Percentiles rank a stretch among this genome's conserved stretches.
These are phyloP conservation scores for Allium fistulosum DNA, from an alignment of 106 monocot genomes.

Conservation along the genomic window DNA sequence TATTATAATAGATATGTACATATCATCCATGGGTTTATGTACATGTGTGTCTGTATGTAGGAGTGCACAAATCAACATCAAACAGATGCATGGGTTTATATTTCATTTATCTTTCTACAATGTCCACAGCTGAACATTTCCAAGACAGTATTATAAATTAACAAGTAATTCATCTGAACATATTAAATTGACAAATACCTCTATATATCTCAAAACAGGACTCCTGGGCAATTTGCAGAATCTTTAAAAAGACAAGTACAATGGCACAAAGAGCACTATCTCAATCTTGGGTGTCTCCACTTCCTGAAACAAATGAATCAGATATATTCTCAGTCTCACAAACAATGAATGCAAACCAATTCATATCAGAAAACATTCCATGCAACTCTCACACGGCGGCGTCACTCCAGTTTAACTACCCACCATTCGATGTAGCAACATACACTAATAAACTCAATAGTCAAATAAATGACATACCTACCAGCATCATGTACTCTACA, in stretches of 20 bases:
- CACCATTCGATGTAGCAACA: slow-evolving; percentile 8
- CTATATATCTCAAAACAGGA: slow-evolving; percentile 43
- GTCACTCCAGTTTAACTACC: slow-evolving; percentile 29
- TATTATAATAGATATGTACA: too few relatives aligned
- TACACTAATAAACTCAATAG: slow-evolving; percentile 15
- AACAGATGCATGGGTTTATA: background rate
- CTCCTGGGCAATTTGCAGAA: slow-evolving; percentile 94
- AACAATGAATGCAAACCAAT: slow-evolving; percentile 11
- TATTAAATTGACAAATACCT: background rate
- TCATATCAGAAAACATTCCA: slow-evolving; percentile 20
- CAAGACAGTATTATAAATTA: background rate
- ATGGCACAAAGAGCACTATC: slow-evolving; percentile 78
- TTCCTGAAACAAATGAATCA: slow-evolving; percentile 22
- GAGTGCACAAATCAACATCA: background rate
- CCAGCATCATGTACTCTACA: slow-evolving; percentile 34
- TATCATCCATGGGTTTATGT: too few relatives aligned
- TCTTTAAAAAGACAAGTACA: slow-evolving; percentile 89
- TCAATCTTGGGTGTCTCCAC: slow-evolving; percentile 61
- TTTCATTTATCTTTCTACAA: background rate
- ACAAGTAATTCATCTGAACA: background rate
- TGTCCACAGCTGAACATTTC: background rate
- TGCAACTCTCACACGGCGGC: slow-evolving; percentile 15
- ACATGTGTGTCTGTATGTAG: too few relatives aligned
- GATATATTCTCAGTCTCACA: slow-evolving; percentile 27
- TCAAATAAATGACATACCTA: slow-evolving; percentile 14